Evolutionary conservation across 257 asterid genomes (phyloP), one percentile per base, ranked within the genome.

Genomic region (Cynanchum wilfordii): DNA sequence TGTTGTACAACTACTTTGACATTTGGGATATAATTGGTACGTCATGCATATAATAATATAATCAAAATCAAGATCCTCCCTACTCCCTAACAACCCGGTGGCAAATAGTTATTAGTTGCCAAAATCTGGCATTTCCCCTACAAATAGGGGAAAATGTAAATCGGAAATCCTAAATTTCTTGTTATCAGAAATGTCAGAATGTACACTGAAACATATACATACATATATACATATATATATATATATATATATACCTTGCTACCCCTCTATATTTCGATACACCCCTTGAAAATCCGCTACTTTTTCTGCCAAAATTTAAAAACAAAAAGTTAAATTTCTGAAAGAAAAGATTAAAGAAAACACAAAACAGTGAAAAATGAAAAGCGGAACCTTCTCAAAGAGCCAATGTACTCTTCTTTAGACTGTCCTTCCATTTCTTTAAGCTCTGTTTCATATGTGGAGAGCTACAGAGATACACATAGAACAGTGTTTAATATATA

Each of bases 201-300:
- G 33, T 30, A 30, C 33, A 30, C 33, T 1, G 33, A 30, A 30
- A 33, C 4, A 33, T 33, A 33, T 33, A 33, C 4, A n/a, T n/a
- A n/a, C n/a, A n/a, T n/a, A n/a, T n/a, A n/a, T n/a, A n/a, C 33
- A 3, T 33, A 33, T 33, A 0, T 33, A 33, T 33, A 5, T 33
- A 33, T 33, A 5, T 33, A 33, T 33, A 3, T 33, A 0, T 59
- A 9, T 86, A 90, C 99, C 99, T 92, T 24, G 99, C 99, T 0
- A 95, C 99, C 9, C 99, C 99, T 82, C 98, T 89, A 54, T 90
- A 95, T 72, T 95, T 92, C 1, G 99, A 95, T 59, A 95, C 99
- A 24, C 99, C 99, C 0, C 99, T 88, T 2, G 99, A 92, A 82
- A 95, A 95, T 0, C 99, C 99, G 29, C 96, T 95, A 83, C 99